Conservation (phyloP, 148 eudicot genomes). For the Amaranthus palmeri region DNA sequence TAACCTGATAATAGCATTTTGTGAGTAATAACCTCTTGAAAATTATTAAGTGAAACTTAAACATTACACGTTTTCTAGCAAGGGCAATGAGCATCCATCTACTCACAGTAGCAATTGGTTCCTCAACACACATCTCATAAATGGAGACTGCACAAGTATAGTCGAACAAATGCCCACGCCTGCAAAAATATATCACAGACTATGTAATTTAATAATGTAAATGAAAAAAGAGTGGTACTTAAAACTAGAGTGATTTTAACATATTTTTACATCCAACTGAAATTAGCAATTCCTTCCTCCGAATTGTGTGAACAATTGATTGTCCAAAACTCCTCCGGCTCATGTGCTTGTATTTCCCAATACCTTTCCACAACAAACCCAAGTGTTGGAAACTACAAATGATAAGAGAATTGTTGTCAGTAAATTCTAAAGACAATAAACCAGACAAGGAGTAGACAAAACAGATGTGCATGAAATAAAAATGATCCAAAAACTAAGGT, state of each 20-base stretch:
- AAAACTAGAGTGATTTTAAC: constrained; percentile 10
- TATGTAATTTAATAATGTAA: background rate
- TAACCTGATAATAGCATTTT: constrained; percentile 50
- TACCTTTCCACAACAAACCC: constrained; percentile 96
- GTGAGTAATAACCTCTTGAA: constrained; percentile 9
- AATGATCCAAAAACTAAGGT: background rate
- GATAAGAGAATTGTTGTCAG: constrained; percentile 4
- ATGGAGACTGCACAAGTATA: constrained; percentile 74
- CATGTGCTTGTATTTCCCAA: constrained; percentile 94
- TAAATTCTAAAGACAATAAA: background rate
- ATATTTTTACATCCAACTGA: constrained; percentile 73
- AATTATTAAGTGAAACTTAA: constrained; percentile 8
- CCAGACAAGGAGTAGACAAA: constrained; percentile 1
- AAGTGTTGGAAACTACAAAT: constrained; percentile 85
- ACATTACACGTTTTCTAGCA: background rate
- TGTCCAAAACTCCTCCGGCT: constrained; percentile 94
- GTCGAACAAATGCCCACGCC: constrained; percentile 96
- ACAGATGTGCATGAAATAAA: constrained; percentile 1
- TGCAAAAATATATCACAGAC: constrained; percentile 27
- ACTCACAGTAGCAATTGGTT: constrained; percentile 89
- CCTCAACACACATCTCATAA: constrained; percentile 94
- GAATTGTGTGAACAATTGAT: constrained; percentile 83
- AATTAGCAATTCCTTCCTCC: constrained; percentile 67
- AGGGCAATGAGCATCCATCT: background rate
- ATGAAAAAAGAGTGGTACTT: background rate